Percentiles rank a stretch among this genome's conserved stretches.
These are phyloP conservation scores for Candolleomyces efflorescens DNA, from an alignment of 768 basidiomycete genomes.

Conservation along the genomic window DNA sequence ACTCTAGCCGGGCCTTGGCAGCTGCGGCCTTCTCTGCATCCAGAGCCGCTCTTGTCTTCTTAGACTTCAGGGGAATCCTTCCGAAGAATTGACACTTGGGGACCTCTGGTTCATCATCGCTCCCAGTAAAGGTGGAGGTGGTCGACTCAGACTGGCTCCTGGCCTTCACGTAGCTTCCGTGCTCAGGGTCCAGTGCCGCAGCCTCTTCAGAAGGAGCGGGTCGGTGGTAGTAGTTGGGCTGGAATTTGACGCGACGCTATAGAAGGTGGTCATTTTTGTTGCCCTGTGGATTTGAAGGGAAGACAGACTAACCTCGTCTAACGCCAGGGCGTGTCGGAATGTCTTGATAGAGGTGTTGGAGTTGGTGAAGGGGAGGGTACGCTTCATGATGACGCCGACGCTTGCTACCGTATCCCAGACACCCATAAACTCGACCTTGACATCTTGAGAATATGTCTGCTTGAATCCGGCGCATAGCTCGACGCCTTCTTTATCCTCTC, in stretches of 20 bases:
- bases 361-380: constrained; percentile 63
- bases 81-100: too few relatives aligned
- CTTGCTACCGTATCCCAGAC: constrained; percentile 84
- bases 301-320: constrained; percentile 58
- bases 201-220: constrained; percentile 7
- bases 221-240: constrained; percentile 59
- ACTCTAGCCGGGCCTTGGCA: not conserved
- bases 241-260: constrained; percentile 62
- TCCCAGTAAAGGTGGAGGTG: too few relatives aligned
- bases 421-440: constrained; percentile 74
- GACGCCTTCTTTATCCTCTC: constrained; percentile 40
- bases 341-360: constrained; percentile 61
- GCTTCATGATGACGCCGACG: constrained; percentile 60
- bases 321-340: constrained; percentile 73
- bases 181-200: too few relatives aligned
- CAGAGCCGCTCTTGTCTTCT: too few relatives aligned
- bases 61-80: too few relatives aligned
- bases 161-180: too few relatives aligned
- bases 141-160: too few relatives aligned
- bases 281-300: too few relatives aligned
- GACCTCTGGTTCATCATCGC: too few relatives aligned
- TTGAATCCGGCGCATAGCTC: constrained; percentile 64
- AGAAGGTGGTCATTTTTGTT: not conserved
- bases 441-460: constrained; percentile 58
- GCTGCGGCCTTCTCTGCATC: too few relatives aligned